Percentiles rank a stretch among this genome's conserved stretches.
Conservation (phyloP, 2,329 filamentous ascomycete genomes). For the Rugonectria rugulosa region DNA sequence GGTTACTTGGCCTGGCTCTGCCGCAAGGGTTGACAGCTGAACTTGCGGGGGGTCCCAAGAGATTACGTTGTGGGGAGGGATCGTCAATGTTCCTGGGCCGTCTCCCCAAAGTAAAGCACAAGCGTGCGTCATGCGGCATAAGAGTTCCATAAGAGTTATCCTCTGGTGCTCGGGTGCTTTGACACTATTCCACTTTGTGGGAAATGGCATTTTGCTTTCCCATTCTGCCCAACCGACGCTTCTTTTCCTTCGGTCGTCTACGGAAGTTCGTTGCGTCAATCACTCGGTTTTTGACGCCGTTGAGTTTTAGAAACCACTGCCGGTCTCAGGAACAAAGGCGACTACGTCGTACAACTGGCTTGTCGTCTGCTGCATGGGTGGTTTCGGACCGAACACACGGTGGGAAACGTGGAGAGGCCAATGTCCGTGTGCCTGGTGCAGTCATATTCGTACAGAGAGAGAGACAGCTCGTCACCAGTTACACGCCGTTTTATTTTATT, state of each 20-base stretch:
- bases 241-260: neutral
- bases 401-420: conserved; percentile 4
- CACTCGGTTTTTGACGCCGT: neutral
- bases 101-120: no score
- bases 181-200: neutral
- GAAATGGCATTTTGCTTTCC: neutral
- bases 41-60: conserved; percentile 25
- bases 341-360: no score
- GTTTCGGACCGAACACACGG: conserved; percentile 7
- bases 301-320: neutral
- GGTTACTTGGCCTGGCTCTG: no score
- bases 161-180: no score
- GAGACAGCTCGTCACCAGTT: no score
- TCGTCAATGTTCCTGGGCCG: conserved; percentile 19
- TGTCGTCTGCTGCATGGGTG: conserved; percentile 1
- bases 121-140: neutral
- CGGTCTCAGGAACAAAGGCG: neutral
- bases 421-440: no score
- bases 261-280: neutral
- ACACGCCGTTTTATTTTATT: no score
- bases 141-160: no score
- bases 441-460: no score
- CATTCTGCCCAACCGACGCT: no score
- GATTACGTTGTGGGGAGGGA: conserved; percentile 31
- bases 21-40: neutral